Evolutionary conservation across 257 asterid species (phyloP).

Genomic region (Nicotiana noctiflora): DNA sequence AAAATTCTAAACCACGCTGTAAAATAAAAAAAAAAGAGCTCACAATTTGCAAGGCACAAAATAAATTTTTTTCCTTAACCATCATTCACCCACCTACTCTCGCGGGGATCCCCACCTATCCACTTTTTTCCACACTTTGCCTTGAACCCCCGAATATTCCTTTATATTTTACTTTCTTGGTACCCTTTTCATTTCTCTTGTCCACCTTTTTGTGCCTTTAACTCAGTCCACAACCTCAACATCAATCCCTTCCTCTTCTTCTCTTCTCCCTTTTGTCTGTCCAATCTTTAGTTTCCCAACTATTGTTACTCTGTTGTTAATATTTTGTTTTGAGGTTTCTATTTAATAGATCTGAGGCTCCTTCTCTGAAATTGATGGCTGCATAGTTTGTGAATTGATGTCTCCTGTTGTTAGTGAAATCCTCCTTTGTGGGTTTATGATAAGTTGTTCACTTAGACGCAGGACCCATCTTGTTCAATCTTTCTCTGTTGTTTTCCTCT

Average conservation of each 20-base stretch:
- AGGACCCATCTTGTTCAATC: constrained; percentile 66
- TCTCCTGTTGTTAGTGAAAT: constrained; percentile 46
- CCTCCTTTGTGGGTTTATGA: constrained; percentile 44
- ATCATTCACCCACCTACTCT: background rate
- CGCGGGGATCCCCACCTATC: background rate
- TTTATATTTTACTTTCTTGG: background rate
- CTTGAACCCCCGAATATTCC: background rate
- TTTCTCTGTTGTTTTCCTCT: constrained; percentile 64
- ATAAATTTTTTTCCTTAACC: background rate
- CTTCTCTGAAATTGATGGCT: constrained; percentile 20
- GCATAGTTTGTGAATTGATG: constrained; percentile 34
- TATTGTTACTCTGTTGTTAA: constrained; percentile 12
- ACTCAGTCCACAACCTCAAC: constrained; percentile 15
- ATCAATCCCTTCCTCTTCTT: constrained; percentile 38
- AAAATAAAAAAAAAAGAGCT: too few species aligned
- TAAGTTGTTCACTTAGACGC: constrained; percentile 40
- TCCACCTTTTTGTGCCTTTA: constrained; percentile 30
- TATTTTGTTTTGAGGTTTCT: background rate
- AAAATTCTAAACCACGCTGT: too few species aligned
- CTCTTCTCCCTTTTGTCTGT: constrained; percentile 7
- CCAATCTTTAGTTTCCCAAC: background rate
- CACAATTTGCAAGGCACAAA: too few species aligned
- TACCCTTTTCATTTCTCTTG: background rate
- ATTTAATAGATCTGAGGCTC: background rate
- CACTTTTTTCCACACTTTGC: background rate